A percentile compares a stretch with the other conserved stretches of the same genome.
Conservation (phyloP, 495 filamentous ascomycete genomes). For the Cercophora scortea region DNA sequence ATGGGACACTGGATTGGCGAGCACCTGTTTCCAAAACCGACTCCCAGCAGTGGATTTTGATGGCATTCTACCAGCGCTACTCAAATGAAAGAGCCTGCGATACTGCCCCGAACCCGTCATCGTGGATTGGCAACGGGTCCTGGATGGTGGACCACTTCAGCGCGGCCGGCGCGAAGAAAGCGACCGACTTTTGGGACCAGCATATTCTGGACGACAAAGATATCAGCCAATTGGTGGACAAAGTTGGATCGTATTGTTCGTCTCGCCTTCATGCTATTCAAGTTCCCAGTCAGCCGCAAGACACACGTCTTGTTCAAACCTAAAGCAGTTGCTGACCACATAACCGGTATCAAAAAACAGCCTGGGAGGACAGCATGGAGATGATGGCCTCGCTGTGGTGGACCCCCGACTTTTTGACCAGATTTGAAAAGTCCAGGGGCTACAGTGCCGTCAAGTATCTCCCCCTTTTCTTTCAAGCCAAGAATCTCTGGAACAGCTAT, state of each 20-base stretch:
- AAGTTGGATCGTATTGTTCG: conserved; percentile 37
- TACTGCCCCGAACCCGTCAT: conserved; percentile 10
- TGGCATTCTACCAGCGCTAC: conserved; percentile 34
- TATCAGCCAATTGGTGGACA: conserved; percentile 21
- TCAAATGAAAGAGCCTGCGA: conserved; percentile 14
- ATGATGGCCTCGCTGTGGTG: conserved; percentile 33
- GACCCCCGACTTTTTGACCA: conserved; percentile 25
- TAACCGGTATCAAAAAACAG: conserved; percentile 6
- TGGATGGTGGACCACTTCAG: conserved; percentile 45
- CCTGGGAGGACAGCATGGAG: conserved; percentile 47
- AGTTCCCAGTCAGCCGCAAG: no score
- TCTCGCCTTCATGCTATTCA: no score
- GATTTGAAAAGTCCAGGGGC: conserved; percentile 16
- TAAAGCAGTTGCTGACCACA: not conserved
- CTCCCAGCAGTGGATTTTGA: conserved; percentile 15
- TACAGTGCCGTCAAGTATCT: conserved; percentile 26
- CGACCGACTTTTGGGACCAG: conserved; percentile 39
- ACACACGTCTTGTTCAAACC: no score
- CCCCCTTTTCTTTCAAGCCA: conserved; percentile 28
- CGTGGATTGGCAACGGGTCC: conserved; percentile 38
- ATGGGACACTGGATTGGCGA: conserved; percentile 7
- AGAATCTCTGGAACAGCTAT: conserved; percentile 24
- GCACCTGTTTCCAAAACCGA: not conserved
- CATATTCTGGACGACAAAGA: conserved; percentile 29
- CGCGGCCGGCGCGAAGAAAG: conserved; percentile 30